Base-by-base conservation (phyloP, 805 yeast genomes). In the Wickerhamomyces hampshirensis region DNA sequence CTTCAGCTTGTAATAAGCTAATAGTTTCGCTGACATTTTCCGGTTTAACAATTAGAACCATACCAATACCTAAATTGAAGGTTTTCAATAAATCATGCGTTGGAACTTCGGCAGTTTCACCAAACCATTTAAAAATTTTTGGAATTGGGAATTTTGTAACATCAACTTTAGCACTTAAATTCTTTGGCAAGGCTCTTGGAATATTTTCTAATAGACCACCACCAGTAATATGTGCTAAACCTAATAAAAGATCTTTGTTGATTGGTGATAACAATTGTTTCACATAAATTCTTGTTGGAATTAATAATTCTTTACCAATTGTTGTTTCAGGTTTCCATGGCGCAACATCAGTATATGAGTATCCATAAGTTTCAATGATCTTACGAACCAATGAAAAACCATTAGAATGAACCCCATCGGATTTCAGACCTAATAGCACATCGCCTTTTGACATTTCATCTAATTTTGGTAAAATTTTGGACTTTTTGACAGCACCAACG, bases 141-240 rank as follows among this genome's bases (percentile, higher is more conserved):
- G 95, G 95, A 23, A 93, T 80, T 46, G 77, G 75, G 96, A 98
- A 91, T 8, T 75, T 65, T 37, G 64, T 65, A 57, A 84, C 79
- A 59, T 91, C 96, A 34, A 93, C 75, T 47, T 68, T 69, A 11
- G 97, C 98, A 51, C 81, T 80, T 43, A 93, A 67, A 50, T 77
- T 62, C 39, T 75, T 64, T 40, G 98, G 98, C 43, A 93, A 69
- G 14, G 95, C 93, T 59, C 99, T 78, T 37, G 99, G 99, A 40
- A 91, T 79, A 62, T 93, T 93, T 63, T 93, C 99, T 19, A 93
- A 81, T 36, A 93, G 70, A 35, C 99, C 99, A 60, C 99, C 99
- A 43, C 99, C 99, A 17, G 99, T 93, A 55, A 93, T 93, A 56
- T 93, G 95, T 3, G 98, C 96, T 56, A 93, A 72, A 40, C 97